Conservation (phyloP, 441 rosid genomes). For the Pelargonium cotyledonis region DNA sequence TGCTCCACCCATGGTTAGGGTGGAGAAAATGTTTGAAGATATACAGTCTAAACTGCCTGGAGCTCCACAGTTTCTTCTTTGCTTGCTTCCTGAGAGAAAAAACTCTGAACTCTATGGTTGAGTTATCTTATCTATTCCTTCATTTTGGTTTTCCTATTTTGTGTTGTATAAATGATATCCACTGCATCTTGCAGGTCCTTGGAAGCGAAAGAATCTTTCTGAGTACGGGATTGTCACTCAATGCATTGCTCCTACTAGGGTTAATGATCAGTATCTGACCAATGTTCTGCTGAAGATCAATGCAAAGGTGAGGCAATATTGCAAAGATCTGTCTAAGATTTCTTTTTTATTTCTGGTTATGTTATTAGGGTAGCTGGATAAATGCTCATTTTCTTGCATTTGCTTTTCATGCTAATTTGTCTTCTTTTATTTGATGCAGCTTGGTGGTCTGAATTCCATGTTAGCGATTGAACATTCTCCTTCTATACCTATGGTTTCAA, state of each 20-base stretch:
- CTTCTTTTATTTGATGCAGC: slow-evolving; percentile 35
- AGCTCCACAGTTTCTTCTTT: slow-evolving; percentile 65
- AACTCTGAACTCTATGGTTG: slow-evolving; percentile 69
- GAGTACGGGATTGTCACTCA: slow-evolving; percentile 71
- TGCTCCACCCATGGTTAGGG: slow-evolving; percentile 48
- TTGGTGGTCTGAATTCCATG: slow-evolving; percentile 68
- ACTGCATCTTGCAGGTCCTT: slow-evolving; percentile 47
- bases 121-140: slow-evolving; percentile 8
- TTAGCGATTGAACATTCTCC: slow-evolving; percentile 61
- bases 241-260: slow-evolving; percentile 56
- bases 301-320: slow-evolving; percentile 46
- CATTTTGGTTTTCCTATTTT: neutral
- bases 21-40: slow-evolving; percentile 68
- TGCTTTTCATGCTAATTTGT: slow-evolving; percentile 10
- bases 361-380: neutral
- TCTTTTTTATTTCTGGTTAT: no score
- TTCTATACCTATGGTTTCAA: slow-evolving; percentile 53
- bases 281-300: slow-evolving; percentile 69
- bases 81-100: slow-evolving; percentile 71
- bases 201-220: slow-evolving; percentile 64
- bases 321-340: no score
- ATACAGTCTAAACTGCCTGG: slow-evolving; percentile 63
- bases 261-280: slow-evolving; percentile 67
- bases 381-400: neutral
- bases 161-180: neutral